Evolutionary conservation across 345 rosid genomes (phyloP).

Genomic region (Eucalyptus lansdowneana): DNA sequence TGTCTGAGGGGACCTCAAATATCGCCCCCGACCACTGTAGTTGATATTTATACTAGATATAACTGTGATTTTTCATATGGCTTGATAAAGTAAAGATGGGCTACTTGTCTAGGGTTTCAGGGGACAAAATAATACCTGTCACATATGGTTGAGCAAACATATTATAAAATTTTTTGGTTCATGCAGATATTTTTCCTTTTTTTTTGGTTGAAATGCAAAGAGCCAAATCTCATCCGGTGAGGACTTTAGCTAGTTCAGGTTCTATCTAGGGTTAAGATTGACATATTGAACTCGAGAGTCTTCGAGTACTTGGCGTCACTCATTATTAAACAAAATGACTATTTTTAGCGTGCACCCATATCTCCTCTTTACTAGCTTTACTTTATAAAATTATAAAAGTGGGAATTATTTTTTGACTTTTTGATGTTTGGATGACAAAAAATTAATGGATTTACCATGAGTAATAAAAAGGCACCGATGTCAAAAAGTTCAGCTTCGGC

Average conservation of each 20-base stretch:
- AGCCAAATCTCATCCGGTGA: background rate
- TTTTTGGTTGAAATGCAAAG: background rate
- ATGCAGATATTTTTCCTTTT: background rate
- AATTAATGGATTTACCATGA: background rate
- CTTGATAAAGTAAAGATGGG: background rate
- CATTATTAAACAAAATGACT: background rate
- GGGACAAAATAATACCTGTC: background rate
- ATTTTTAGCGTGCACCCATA: background rate
- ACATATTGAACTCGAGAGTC: no score
- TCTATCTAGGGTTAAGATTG: background rate
- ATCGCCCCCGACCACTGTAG: background rate
- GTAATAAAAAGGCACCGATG: background rate
- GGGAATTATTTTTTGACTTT: background rate
- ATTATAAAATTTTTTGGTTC: background rate
- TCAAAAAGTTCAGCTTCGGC: background rate
- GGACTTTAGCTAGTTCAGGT: background rate
- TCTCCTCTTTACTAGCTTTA: background rate
- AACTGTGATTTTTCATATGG: background rate
- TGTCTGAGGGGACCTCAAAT: background rate
- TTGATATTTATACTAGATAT: no score
- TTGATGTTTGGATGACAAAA: accelerated
- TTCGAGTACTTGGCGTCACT: background rate
- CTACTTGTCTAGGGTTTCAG: background rate
- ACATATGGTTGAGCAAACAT: background rate
- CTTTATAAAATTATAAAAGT: background rate